These are phyloP conservation scores for Cladosporium phlei DNA, from an alignment of 2,329 filamentous ascomycete species.

Conservation along the genomic window DNA sequence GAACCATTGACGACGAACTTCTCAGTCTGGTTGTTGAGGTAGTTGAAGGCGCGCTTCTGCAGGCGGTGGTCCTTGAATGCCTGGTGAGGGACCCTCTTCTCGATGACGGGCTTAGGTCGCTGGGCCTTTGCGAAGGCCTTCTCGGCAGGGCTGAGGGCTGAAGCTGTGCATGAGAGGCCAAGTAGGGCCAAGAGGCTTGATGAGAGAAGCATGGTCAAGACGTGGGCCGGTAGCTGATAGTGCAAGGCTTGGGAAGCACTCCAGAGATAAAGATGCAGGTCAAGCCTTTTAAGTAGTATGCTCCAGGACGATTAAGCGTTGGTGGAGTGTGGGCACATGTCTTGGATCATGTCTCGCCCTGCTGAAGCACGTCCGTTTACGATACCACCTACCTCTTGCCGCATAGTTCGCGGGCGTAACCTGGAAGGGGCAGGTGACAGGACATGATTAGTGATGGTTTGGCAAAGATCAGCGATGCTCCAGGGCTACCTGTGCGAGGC, in stretches of 20 bases:
- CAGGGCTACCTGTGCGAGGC: background rate
- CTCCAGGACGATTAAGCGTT: slow-evolving; percentile 1
- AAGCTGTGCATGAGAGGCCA: slow-evolving; percentile 8
- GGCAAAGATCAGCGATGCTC: background rate
- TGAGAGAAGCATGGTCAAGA: slow-evolving; percentile 12
- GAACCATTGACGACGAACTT: slow-evolving; percentile 27
- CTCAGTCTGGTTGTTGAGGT: slow-evolving; percentile 11
- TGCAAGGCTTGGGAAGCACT: background rate
- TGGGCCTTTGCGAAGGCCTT: slow-evolving; percentile 12
- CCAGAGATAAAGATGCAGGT: background rate
- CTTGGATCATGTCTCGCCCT: slow-evolving; percentile 2
- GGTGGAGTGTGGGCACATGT: background rate
- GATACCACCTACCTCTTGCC: slow-evolving; percentile 10
- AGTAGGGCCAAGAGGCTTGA: slow-evolving; percentile 11
- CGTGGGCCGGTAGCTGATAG: background rate
- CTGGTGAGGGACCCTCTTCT: slow-evolving; percentile 11
- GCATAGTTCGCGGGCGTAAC: slow-evolving; percentile 1
- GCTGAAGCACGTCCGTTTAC: slow-evolving; percentile 3
- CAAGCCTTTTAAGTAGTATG: slow-evolving; percentile 11
- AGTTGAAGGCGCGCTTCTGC: slow-evolving; percentile 11
- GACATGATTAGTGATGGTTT: background rate
- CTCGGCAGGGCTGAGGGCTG: slow-evolving; percentile 11
- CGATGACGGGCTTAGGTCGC: slow-evolving; percentile 12
- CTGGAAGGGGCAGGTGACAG: slow-evolving; percentile 5
- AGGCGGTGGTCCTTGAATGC: slow-evolving; percentile 4